Base-by-base conservation (phyloP, 768 basidiomycete genomes). In the Austroboletus eburneus region DNA sequence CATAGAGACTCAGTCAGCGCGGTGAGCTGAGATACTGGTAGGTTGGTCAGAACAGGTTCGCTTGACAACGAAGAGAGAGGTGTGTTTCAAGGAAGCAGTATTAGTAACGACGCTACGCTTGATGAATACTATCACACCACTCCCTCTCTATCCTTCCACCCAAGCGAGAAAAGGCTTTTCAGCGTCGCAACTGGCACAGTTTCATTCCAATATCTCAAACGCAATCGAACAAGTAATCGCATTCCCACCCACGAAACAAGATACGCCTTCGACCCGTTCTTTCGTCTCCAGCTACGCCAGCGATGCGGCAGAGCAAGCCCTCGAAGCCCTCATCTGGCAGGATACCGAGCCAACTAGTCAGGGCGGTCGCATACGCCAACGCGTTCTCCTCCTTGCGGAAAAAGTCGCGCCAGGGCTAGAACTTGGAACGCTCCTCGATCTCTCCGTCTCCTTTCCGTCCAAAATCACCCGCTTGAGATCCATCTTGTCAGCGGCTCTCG, bases 291-390 rank as follows among this genome's bases (percentile, higher is more conserved):
- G 77, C 8, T 89, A 83, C 50, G 76, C 73, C 12, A 71, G 72
- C 46, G 80, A 87, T 53, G 63, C 64, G 1, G 83, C 85, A 9
- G 69, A 74, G 21, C 73, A 75, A 32, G 57, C 56, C 7, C 69
- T 88, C 2, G 72, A 83, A 38, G 52, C 66, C 9, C 68, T 87
- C 29, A 80, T 88, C 50, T 87, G 85, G 85, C 69, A 67, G 21
- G 50, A 59, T 16, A 23, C 55, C 6, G 47, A 55, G 5, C 49
- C 60, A 5, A 45, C 52, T 4, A 64, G 62, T 27, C 64, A 72
- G 10, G 76, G 82, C 34, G 70, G 64, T 33, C 52, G 65, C 14
- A 76, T 87, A 39, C 70, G 68, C 17, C 71, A 72, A 36, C 68
- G 71, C 25, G 72, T 75, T 0, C 66, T 89, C 8, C 55, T 74